Base-by-base conservation (phyloP, 176 grass and related monocot genomes). In the Typha latifolia region DNA sequence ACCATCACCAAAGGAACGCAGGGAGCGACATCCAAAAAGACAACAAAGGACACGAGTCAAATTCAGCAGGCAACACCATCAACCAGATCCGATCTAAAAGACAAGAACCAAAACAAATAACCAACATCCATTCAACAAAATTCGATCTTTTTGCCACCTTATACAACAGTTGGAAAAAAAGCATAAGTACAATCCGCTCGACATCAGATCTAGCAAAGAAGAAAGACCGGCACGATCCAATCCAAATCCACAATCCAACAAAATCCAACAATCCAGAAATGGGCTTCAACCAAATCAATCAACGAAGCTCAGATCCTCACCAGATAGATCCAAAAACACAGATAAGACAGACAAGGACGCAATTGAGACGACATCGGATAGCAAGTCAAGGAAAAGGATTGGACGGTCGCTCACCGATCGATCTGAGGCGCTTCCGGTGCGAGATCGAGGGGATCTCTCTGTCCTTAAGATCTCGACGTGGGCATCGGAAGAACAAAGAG, bases 391-490 rank as follows among this genome's bases (percentile, higher is more conserved):
- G 26, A 72, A 70, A 78, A 72, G 62, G 79, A 74, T 78, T 49
- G 64, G 78, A 74, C 47, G 34, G 15, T n/a, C 51, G 23, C 47
- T 61, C 49, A 61, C 66, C 55, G 48, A 43, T 47, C 67, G 66
- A 65, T 65, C 63, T 50, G 47, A 68, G 37, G 18, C 66, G 47
- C 13, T 27, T 49, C 20, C 12, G 2, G 47, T 15, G 12, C 37
- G 66, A 68, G 47, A 23, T 23, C 18, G 47, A 68, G 47, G 19
- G 47, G 29, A 26, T 55, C 80, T 77, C 64, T 69, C 49, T 73
- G 51, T 55, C 62, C 57, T 77, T 66, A 87, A 83, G 80, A 87
- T 87, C 84, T 82, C 75, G 79, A 77, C 71, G 73, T 62, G 69
- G 69, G 65, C 64, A 77, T 76, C 76, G 63, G 70, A 71, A 37